A percentile compares a stretch with the other conserved stretches of the same genome.
Conservation (phyloP, 371 early-diverging fungal species). For the Parasitella parasitica region DNA sequence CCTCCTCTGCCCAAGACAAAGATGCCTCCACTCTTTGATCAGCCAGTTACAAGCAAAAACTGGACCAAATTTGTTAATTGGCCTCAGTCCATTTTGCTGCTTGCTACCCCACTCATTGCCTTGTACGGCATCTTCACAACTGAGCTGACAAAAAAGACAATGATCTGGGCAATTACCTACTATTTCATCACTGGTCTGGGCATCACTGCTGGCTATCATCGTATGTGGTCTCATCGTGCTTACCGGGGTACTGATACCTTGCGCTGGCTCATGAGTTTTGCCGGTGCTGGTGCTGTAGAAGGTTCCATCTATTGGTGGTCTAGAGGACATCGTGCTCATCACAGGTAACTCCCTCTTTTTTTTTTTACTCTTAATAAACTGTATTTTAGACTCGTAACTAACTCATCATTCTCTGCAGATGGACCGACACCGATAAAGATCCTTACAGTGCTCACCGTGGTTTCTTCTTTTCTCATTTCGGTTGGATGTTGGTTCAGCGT, state of each 20-base stretch:
- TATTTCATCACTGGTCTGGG: conserved; percentile 88
- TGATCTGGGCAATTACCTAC: conserved; percentile 73
- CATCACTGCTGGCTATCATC: conserved; percentile 92
- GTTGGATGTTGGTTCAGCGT: conserved; percentile 88
- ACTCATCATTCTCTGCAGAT: conserved; percentile 16
- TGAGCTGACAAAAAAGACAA: conserved; percentile 65
- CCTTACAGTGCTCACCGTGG: conserved; percentile 89
- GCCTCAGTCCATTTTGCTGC: conserved; percentile 73
- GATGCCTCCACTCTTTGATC: conserved; percentile 56
- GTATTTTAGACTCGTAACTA: too few species aligned
- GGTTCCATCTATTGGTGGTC: conserved; percentile 88
- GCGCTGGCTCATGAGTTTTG: conserved; percentile 62
- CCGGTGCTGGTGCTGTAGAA: conserved; percentile 77
- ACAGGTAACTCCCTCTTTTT: conserved; percentile 78
- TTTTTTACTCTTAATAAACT: too few species aligned
- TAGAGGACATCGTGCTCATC: conserved; percentile 89
- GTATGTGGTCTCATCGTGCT: conserved; percentile 80
- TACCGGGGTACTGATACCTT: conserved; percentile 63
- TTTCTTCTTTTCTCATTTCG: conserved; percentile 84
- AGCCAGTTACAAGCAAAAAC: conserved; percentile 50
- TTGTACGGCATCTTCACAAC: conserved; percentile 79
- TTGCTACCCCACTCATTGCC: conserved; percentile 76
- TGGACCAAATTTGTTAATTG: conserved; percentile 74
- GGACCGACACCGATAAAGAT: conserved; percentile 89
- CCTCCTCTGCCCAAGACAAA: conserved; percentile 40